phyloP scores from a whole-genome alignment of 2,329 filamentous ascomycete genomes.

The Magnaporthiopsis poae region DNA sequence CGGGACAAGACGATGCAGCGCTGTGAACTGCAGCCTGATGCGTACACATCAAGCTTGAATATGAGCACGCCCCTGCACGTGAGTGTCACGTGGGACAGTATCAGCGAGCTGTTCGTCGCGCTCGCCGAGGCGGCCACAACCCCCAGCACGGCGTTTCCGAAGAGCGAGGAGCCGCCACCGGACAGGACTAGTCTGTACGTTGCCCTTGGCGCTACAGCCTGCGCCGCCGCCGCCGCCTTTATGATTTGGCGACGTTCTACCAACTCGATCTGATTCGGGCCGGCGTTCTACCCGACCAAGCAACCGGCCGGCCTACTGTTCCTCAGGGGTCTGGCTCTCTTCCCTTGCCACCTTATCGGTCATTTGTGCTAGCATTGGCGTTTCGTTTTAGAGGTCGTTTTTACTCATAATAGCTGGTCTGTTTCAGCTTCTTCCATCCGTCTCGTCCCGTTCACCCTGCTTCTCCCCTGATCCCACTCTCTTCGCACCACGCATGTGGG shows the following conservation, averaged over 20 bases:
- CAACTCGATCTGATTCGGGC: not conserved
- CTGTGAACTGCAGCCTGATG: slow-evolving; percentile 80
- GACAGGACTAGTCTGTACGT: slow-evolving; percentile 82
- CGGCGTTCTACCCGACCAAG: not conserved
- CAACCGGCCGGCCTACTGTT: not conserved
- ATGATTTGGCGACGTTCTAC: slow-evolving; percentile 42
- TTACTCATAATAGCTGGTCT: not conserved
- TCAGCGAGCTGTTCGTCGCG: slow-evolving; percentile 84
- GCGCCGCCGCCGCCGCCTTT: slow-evolving; percentile 51
- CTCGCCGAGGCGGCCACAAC: slow-evolving; percentile 87
- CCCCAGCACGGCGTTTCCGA: slow-evolving; percentile 79
- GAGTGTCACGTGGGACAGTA: slow-evolving; percentile 86
- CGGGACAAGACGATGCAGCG: slow-evolving; percentile 94
- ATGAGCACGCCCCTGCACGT: slow-evolving; percentile 91
- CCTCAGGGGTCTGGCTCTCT: not conserved
- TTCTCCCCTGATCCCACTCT: not conserved
- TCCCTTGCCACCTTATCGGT: not conserved
- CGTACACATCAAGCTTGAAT: slow-evolving; percentile 73
- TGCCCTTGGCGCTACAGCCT: slow-evolving; percentile 63
- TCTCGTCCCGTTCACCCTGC: not conserved
- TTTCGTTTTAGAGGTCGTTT: not conserved
- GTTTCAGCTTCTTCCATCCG: not conserved
- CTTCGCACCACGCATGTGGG: not conserved
- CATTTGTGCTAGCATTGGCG: not conserved
- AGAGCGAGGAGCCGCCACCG: slow-evolving; percentile 72